A percentile compares a stretch with the other conserved stretches of the same genome.
phyloP scores from a whole-genome alignment of 768 basidiomycete genomes.

The Amanita rubescens region DNA sequence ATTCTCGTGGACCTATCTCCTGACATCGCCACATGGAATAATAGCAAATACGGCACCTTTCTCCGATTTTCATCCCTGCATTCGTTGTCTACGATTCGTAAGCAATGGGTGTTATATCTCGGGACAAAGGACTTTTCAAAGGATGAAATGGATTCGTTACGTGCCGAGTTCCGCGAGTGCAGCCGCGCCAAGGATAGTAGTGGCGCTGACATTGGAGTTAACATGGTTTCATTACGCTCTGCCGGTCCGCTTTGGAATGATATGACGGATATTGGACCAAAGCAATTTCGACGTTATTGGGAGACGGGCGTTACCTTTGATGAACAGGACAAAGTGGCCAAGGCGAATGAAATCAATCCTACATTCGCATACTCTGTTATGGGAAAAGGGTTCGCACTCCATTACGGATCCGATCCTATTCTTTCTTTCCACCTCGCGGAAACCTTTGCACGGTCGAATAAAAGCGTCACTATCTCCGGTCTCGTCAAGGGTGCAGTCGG shows the following conservation, averaged over 20 bases:
- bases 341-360: slow-evolving; percentile 33
- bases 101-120: slow-evolving; percentile 32
- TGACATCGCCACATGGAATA: slow-evolving; percentile 30
- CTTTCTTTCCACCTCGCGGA: slow-evolving; percentile 33
- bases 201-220: background rate
- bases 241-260: slow-evolving; percentile 28
- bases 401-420: slow-evolving; percentile 39
- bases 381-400: slow-evolving; percentile 31
- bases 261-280: slow-evolving; percentile 9
- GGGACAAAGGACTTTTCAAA: slow-evolving; percentile 20
- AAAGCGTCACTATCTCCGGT: slow-evolving; percentile 11
- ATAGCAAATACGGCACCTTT: slow-evolving; percentile 31
- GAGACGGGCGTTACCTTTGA: slow-evolving; percentile 31
- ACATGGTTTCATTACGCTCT: slow-evolving; percentile 22
- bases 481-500: slow-evolving; percentile 21
- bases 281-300: slow-evolving; percentile 30
- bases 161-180: slow-evolving; percentile 14
- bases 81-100: slow-evolving; percentile 32
- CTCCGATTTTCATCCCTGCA: slow-evolving; percentile 30
- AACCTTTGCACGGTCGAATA: slow-evolving; percentile 13
- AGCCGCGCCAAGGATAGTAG: slow-evolving; percentile 14
- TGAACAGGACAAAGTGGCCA: slow-evolving; percentile 8
- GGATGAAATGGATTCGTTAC: slow-evolving; percentile 14
- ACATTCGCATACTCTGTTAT: slow-evolving; percentile 35
- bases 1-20: slow-evolving; percentile 28